Base-by-base conservation (phyloP, 1,139 yeast genomes). In the Lodderomyces oxycetoniae region DNA sequence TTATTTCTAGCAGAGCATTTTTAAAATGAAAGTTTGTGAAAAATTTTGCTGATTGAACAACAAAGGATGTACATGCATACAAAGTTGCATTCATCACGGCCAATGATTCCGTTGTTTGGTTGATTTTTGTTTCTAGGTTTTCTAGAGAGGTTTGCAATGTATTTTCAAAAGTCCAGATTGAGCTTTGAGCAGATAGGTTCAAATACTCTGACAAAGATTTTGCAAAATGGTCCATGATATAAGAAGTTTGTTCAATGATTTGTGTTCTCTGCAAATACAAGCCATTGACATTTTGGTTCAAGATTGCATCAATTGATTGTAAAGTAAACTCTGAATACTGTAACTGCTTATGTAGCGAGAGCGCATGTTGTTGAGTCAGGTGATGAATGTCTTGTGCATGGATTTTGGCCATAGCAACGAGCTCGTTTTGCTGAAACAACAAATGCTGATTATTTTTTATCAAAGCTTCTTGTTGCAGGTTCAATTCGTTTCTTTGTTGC, bases 101-200 rank as follows among this genome's bases (percentile, higher is more conserved):
- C n/a, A n/a, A n/a, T n/a, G n/a, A n/a, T n/a, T n/a, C n/a, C n/a
- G n/a, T n/a, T n/a, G 52, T 39, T 19, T 41, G 28, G 7, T 31
- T 41, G 4, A 52, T 28, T 28, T 42, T 39, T 5, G 11, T 8
- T 11, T 43, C 40, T 2, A 51, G 30, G 9, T 30, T 34, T 9
- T 30, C 30, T 11, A 48, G 25, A 2, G 43, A 30, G 2, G 19
- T 28, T 26, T 41, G 32, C 17, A 44, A 33, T 8, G 39, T 29
- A 7, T 12, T 3, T 25, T 38, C 45, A 13, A 47, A 31, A 5
- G 30, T 19, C 3, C 17, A 21, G 4, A 40, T 13, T 3, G 32
- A 17, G 3, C 30, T 21, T 14, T 16, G 30, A 3, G 36, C 30
- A 3, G 39, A 29, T 6, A 16, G 11, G 17, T 36, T 37, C 12